phyloP scores from a whole-genome alignment of 345 rosid genomes.

The Moringa oleifera region DNA sequence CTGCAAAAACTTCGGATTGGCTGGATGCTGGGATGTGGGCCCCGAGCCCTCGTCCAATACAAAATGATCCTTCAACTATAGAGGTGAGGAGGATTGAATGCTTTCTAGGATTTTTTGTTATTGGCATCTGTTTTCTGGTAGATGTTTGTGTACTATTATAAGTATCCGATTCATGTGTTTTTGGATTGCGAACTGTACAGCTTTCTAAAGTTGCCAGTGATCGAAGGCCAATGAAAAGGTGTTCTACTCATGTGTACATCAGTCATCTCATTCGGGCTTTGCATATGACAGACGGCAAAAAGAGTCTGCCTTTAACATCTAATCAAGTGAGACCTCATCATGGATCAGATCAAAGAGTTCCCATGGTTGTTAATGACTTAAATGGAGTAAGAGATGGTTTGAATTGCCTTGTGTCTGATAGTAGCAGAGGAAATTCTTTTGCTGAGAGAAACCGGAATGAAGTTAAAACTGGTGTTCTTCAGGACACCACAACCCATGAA shows the following conservation, averaged over 20 bases:
- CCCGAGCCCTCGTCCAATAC: constrained; percentile 24
- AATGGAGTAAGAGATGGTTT: constrained; percentile 18
- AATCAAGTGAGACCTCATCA: constrained; percentile 28
- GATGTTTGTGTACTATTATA: neutral
- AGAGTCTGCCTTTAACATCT: constrained; percentile 16
- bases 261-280: constrained; percentile 47
- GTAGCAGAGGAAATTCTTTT: constrained; percentile 4
- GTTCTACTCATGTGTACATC: constrained; percentile 62
- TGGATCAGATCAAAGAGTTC: constrained; percentile 27
- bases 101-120: neutral
- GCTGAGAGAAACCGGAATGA: constrained; percentile 21
- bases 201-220: constrained; percentile 19
- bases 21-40: constrained; percentile 38
- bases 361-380: constrained; percentile 20
- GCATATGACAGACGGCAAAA: constrained; percentile 31
- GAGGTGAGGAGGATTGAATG: constrained; percentile 29
- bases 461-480: constrained; percentile 22
- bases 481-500: constrained; percentile 18
- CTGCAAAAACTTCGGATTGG: constrained; percentile 51
- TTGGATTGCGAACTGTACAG: constrained; percentile 24
- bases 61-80: constrained; percentile 24
- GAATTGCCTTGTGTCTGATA: constrained; percentile 12
- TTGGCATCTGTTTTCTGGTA: neutral
- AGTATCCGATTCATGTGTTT: constrained; percentile 5
- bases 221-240: constrained; percentile 42